Base-by-base conservation (phyloP, 805 yeast genomes). In the Saccharomycopsis fibuligera region DNA sequence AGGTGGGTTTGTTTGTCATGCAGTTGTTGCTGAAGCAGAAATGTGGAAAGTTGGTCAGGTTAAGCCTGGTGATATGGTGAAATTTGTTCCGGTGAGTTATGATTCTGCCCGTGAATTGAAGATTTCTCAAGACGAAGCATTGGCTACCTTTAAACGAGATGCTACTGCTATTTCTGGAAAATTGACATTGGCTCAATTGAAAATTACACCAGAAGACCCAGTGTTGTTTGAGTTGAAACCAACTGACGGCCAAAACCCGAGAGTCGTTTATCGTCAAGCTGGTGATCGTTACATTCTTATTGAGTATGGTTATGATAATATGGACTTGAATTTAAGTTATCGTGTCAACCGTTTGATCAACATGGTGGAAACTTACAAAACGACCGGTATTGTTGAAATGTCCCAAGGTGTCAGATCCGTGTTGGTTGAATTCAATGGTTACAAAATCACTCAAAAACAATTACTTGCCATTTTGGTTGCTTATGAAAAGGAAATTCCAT, bases 41-140 rank as follows among this genome's bases (percentile, higher is more conserved):
- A 79, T 93, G 83, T 91, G 98, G 98, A 93, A 93, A 70, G 86
- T 93, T 62, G 99, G 99, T 41, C 98, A 91, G 69, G 90, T 87
- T 38, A 90, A 86, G 65, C 97, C 98, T 3, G 98, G 98, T 61
- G 98, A 93, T 61, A 58, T 65, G 42, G 80, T 91, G 52, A 76
- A 76, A 56, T 91, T 93, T 71, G 79, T 80, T 49, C 96, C 97
- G 33, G 73, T 93, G 39, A 59, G 79, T 14, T 83, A 77, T 57
- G 80, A 76, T 27, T 68, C 74, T 50, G 96, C 98, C 5, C 70
- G 84, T 56, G 63, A 63, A 16, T 69, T 90, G 64, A 84, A 79
- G 65, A 59, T 59, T 24, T 63, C 68, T 1, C 95, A 84, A 62
- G 90, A 87, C 61, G 56, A 59, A 25, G 67, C 72, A 21, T 70